Conservation (phyloP, 2,329 filamentous ascomycete species). For the Dactylellina haptotyla region DNA sequence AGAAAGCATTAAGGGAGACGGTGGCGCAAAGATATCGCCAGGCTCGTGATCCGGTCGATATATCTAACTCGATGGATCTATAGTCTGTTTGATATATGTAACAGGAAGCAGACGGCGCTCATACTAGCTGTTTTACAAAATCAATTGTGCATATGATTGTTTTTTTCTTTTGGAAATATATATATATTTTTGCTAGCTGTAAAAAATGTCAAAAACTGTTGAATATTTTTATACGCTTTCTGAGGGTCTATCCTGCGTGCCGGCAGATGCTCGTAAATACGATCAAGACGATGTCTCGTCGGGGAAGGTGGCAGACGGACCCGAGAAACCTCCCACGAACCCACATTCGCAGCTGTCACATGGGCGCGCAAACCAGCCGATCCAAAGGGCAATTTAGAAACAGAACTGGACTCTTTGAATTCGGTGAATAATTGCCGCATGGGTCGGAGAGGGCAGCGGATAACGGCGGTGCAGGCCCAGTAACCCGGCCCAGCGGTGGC, state of each 20-base stretch:
- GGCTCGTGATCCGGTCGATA: background rate
- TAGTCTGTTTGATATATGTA: background rate
- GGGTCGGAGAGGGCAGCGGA: no score
- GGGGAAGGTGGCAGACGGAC: constrained; percentile 1
- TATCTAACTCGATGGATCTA: background rate
- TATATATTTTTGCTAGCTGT: constrained; percentile 23
- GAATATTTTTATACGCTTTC: no score
- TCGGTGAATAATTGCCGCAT: no score
- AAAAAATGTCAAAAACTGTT: constrained; percentile 9
- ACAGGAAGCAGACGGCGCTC: background rate
- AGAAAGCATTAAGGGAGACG: background rate
- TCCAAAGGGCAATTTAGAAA: background rate
- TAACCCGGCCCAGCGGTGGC: no score
- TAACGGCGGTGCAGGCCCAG: no score
- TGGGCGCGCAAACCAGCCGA: background rate
- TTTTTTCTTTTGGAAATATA: background rate
- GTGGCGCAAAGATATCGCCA: background rate
- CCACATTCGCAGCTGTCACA: background rate
- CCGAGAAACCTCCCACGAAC: background rate
- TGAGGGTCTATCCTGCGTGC: background rate
- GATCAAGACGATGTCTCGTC: background rate
- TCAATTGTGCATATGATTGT: constrained; percentile 41
- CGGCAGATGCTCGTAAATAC: constrained; percentile 4
- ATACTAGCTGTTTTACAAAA: constrained; percentile 12
- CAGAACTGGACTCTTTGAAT: no score